These are phyloP conservation scores for Penicillium desertorum DNA, from an alignment of 495 filamentous ascomycete species.

Conservation along the genomic window DNA sequence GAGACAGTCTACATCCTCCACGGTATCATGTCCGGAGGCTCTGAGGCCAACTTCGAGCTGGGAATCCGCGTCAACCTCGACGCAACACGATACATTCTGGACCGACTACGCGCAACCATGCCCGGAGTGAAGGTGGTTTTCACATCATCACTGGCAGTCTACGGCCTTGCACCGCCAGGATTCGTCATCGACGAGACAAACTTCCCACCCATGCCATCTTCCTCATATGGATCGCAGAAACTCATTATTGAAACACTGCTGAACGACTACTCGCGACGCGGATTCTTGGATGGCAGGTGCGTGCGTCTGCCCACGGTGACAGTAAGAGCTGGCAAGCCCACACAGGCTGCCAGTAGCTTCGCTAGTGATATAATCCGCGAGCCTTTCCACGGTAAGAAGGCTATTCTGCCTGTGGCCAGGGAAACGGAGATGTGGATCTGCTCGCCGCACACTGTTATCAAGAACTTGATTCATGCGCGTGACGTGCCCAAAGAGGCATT, in stretches of 20 bases:
- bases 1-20: slow-evolving; percentile 75
- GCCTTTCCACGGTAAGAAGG: slow-evolving; percentile 62
- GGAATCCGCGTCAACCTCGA: slow-evolving; percentile 74
- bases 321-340: slow-evolving; percentile 72
- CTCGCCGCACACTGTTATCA: slow-evolving; percentile 63
- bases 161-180: slow-evolving; percentile 50
- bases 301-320: slow-evolving; percentile 74
- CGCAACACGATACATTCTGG: slow-evolving; percentile 62
- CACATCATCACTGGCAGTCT: slow-evolving; percentile 60
- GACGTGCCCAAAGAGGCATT: slow-evolving; percentile 55
- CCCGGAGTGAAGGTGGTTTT: slow-evolving; percentile 64
- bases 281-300: slow-evolving; percentile 64
- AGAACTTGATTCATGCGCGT: slow-evolving; percentile 68
- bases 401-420: slow-evolving; percentile 57
- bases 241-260: slow-evolving; percentile 70
- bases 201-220: slow-evolving; percentile 61
- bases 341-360: slow-evolving; percentile 72
- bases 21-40: slow-evolving; percentile 80
- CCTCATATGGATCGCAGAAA: slow-evolving; percentile 78
- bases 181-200: slow-evolving; percentile 56
- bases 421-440: slow-evolving; percentile 64
- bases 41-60: slow-evolving; percentile 73
- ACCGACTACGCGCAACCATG: slow-evolving; percentile 55
- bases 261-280: slow-evolving; percentile 73
- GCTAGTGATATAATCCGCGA: slow-evolving; percentile 72